Evolutionary conservation across 768 basidiomycete species (phyloP).

Genomic region (Russula dissimulans): DNA sequence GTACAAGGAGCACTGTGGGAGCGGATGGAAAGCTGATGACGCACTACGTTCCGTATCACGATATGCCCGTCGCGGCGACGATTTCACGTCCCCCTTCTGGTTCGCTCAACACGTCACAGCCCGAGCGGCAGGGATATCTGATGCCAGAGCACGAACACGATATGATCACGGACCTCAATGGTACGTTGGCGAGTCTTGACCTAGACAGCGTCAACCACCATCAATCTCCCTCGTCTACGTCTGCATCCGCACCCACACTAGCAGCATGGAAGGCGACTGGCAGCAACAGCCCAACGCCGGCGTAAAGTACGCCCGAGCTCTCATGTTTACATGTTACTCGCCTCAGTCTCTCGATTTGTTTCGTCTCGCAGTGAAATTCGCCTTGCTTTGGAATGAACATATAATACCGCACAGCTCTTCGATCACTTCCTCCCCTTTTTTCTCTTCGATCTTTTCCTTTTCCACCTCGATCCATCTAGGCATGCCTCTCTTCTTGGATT

Average conservation of each 20-base stretch:
- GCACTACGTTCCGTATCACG: slow-evolving; percentile 36
- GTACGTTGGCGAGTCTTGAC: slow-evolving; percentile 66
- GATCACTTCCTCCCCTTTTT: background rate
- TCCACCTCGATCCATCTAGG: background rate
- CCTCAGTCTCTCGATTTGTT: slow-evolving; percentile 12
- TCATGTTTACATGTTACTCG: background rate
- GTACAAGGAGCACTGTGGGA: slow-evolving; percentile 26
- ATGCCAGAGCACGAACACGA: slow-evolving; percentile 34
- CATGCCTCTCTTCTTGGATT: background rate
- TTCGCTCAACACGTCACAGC: slow-evolving; percentile 9
- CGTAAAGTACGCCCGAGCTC: background rate
- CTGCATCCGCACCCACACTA: background rate
- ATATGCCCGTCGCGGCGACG: slow-evolving; percentile 29
- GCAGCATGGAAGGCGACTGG: slow-evolving; percentile 5
- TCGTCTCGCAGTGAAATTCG: slow-evolving; percentile 17
- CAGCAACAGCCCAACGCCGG: slow-evolving; percentile 3
- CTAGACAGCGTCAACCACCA: slow-evolving; percentile 34
- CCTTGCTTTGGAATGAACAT: slow-evolving; percentile 17
- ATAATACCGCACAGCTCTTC: slow-evolving; percentile 15
- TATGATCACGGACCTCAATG: slow-evolving; percentile 59
- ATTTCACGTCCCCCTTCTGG: slow-evolving; percentile 22
- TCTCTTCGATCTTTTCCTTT: background rate
- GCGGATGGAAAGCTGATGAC: slow-evolving; percentile 34
- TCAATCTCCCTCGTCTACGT: background rate
- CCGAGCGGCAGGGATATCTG: slow-evolving; percentile 23